Conservation (phyloP, 169 alveolate species). For the Plasmodium chabaudi region DNA sequence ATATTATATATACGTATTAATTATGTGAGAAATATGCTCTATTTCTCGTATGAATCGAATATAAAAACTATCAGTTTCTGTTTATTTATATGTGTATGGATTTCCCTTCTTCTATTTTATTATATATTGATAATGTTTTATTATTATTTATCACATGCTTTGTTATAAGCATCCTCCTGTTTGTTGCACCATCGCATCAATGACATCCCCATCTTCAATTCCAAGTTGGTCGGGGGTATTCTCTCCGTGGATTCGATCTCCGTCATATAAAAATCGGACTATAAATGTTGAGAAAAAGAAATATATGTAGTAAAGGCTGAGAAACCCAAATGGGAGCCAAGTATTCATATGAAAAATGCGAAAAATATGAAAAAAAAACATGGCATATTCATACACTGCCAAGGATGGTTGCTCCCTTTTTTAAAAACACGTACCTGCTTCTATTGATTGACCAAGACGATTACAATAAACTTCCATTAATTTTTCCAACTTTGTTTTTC, state of each 20-base stretch:
- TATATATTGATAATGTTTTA: too few species aligned
- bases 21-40: not conserved
- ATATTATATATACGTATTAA: too few species aligned
- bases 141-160: too few species aligned
- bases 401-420: not conserved
- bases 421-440: conserved; percentile 81
- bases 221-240: conserved; percentile 96
- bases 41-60: too few species aligned
- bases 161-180: conserved; percentile 92
- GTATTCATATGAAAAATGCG: too few species aligned
- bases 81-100: too few species aligned
- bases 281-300: conserved; percentile 73
- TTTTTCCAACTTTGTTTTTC: conserved; percentile 95
- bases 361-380: not conserved
- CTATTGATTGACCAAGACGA: conserved; percentile 94
- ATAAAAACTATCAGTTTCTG: too few species aligned
- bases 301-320: not conserved
- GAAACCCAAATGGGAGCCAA: too few species aligned
- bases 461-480: conserved; percentile 98
- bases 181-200: conserved; percentile 99
- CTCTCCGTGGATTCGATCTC: conserved; percentile 96
- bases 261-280: conserved; percentile 98
- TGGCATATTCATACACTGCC: not conserved
- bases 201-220: conserved; percentile 97
- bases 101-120: too few species aligned